phyloP scores from a whole-genome alignment of 1,284 basidiomycete species.

The Xerocomus cyaneibrunnescens region DNA sequence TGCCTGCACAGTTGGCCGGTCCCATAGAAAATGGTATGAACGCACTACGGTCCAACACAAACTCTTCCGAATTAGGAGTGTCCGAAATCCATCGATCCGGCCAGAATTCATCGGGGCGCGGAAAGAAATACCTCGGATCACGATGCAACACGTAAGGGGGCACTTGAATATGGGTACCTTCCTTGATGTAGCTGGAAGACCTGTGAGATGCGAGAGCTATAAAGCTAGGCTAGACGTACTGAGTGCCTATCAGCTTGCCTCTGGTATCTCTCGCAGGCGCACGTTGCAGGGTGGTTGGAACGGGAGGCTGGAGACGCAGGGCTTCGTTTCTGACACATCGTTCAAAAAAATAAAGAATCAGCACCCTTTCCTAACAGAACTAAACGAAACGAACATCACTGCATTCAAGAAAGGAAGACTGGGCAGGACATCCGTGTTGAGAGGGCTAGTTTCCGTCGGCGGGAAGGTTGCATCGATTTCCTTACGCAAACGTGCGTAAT shows the following conservation, averaged over 20 bases:
- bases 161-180: constrained; percentile 39
- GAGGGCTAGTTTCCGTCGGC: constrained; percentile 17
- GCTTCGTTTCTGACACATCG: constrained; percentile 38
- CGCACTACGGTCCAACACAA: constrained; percentile 22
- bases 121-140: constrained; percentile 42
- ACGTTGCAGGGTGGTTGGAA: constrained; percentile 37
- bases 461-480: constrained; percentile 24
- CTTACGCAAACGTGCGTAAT: constrained; percentile 22
- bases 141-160: constrained; percentile 42
- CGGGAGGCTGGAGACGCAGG: constrained; percentile 41
- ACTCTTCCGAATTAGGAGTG: constrained; percentile 8
- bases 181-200: constrained; percentile 39
- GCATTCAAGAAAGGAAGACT: constrained; percentile 22
- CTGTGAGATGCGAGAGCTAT: neutral
- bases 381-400: constrained; percentile 21
- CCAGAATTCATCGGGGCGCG: constrained; percentile 41
- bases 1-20: constrained; percentile 38
- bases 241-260: constrained; percentile 35
- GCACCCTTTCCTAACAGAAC: neutral
- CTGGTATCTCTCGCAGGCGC: constrained; percentile 31
- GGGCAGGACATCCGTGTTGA: constrained; percentile 17
- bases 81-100: constrained; percentile 43
- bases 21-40: constrained; percentile 39
- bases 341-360: neutral
- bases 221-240: constrained; percentile 22